A percentile compares a stretch with the other conserved stretches of the same genome.
Conservation (phyloP, 768 basidiomycete species). For the Porphyrellus cyaneotinctus region DNA sequence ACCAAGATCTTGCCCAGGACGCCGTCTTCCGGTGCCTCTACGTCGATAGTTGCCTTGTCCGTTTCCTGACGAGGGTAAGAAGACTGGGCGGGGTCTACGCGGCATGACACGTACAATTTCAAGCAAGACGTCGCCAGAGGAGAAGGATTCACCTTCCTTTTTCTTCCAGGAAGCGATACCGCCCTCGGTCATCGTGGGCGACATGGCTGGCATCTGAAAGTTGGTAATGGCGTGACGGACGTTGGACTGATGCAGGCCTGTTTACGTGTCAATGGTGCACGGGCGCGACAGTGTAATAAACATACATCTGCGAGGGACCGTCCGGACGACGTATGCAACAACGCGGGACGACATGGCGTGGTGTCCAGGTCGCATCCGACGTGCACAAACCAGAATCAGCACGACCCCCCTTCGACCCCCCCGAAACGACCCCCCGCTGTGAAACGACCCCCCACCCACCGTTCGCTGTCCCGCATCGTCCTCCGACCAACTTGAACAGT, state of each 20-base stretch:
- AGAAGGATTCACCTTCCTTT: slow-evolving; percentile 75
- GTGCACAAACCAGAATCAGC: background rate
- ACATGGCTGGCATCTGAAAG: slow-evolving; percentile 95
- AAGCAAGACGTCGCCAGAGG: slow-evolving; percentile 78
- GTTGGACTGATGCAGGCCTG: slow-evolving; percentile 47
- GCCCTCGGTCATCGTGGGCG: slow-evolving; percentile 94
- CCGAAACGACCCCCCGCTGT: background rate
- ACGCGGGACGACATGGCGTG: slow-evolving; percentile 16
- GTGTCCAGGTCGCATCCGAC: background rate
- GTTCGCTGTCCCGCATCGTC: background rate
- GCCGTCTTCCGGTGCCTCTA: slow-evolving; percentile 97
- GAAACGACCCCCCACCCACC: slow-evolving; percentile 7
- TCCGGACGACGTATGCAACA: slow-evolving; percentile 11
- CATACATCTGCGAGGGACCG: slow-evolving; percentile 25
- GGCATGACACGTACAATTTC: slow-evolving; percentile 66
- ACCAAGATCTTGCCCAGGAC: slow-evolving; percentile 91
- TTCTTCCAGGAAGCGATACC: slow-evolving; percentile 91
- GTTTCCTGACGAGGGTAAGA: slow-evolving; percentile 59
- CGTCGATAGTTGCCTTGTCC: slow-evolving; percentile 95
- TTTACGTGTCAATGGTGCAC: slow-evolving; percentile 1
- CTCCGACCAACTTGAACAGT: background rate
- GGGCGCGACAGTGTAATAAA: background rate
- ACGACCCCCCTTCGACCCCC: slow-evolving; percentile 17
- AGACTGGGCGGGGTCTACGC: background rate
- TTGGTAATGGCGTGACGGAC: slow-evolving; percentile 60